Percentiles rank a stretch among this genome's conserved stretches.
Evolutionary conservation across 2,329 filamentous ascomycete species (phyloP).

Genomic region (Phyllosticta capitalensis): DNA sequence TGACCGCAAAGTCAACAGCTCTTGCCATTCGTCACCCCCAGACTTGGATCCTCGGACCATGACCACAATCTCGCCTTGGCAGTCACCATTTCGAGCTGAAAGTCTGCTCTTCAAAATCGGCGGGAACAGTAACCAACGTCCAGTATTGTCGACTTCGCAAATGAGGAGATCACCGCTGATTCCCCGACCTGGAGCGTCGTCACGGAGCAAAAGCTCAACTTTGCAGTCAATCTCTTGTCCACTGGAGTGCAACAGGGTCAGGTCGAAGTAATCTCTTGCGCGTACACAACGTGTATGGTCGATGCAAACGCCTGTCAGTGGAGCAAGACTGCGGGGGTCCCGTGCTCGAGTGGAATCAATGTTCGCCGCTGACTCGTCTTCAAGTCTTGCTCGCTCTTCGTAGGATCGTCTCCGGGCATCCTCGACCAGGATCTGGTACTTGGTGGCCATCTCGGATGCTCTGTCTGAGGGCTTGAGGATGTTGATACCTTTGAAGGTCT

Average conservation of each 20-base stretch:
- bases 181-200: slow-evolving; percentile 59
- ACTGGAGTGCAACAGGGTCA: slow-evolving; percentile 78
- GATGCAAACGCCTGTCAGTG: slow-evolving; percentile 60
- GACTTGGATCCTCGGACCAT: slow-evolving; percentile 72
- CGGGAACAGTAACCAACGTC: slow-evolving; percentile 83
- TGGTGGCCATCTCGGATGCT: slow-evolving; percentile 48
- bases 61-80: slow-evolving; percentile 63
- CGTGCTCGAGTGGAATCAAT: slow-evolving; percentile 75
- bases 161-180: slow-evolving; percentile 79
- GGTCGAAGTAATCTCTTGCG: slow-evolving; percentile 80
- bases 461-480: slow-evolving; percentile 45
- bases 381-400: slow-evolving; percentile 61
- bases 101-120: slow-evolving; percentile 64
- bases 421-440: slow-evolving; percentile 64
- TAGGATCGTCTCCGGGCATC: slow-evolving; percentile 66
- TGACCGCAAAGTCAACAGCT: slow-evolving; percentile 67
- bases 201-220: slow-evolving; percentile 76
- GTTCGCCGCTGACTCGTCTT: slow-evolving; percentile 76
- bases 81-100: slow-evolving; percentile 70
- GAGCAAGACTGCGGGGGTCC: slow-evolving; percentile 66
- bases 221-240: slow-evolving; percentile 84
- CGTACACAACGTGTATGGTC: slow-evolving; percentile 73
- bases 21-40: slow-evolving; percentile 62
- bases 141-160: slow-evolving; percentile 71
- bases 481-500: slow-evolving; percentile 63